phyloP scores from a whole-genome alignment of 2,329 filamentous ascomycete species.

The Cercospora berteroae region DNA sequence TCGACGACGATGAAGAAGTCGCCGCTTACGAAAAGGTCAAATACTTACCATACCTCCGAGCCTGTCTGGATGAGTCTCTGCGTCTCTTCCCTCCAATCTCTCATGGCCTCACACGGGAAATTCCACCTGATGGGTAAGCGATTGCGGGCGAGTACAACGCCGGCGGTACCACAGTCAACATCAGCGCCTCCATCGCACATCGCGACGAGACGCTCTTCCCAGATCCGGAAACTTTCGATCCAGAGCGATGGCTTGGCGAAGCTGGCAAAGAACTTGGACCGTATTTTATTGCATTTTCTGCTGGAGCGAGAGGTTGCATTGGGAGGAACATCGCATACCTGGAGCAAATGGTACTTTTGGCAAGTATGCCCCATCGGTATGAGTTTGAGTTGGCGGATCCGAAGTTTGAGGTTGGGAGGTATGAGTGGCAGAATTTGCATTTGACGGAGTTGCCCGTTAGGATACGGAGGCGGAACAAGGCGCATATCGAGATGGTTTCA shows the following conservation, averaged over 20 bases:
- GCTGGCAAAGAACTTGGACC: constrained; percentile 20
- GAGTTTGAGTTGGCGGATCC: constrained; percentile 40
- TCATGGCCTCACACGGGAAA: constrained; percentile 20
- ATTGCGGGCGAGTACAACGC: constrained; percentile 19
- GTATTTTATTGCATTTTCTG: constrained; percentile 36
- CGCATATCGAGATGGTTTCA: background rate
- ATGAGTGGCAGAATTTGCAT: constrained; percentile 42
- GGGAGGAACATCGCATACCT: constrained; percentile 36
- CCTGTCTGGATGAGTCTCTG: constrained; percentile 22
- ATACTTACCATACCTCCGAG: constrained; percentile 27
- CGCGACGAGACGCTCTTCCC: constrained; percentile 37
- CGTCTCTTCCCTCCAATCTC: constrained; percentile 24
- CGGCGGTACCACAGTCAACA: constrained; percentile 22
- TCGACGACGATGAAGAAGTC: constrained; percentile 49
- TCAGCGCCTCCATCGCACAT: constrained; percentile 23
- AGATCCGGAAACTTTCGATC: constrained; percentile 21
- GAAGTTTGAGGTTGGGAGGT: constrained; percentile 37
- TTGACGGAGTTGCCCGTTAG: constrained; percentile 42
- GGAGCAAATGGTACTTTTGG: constrained; percentile 31
- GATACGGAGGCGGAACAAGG: constrained; percentile 36
- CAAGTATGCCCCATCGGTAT: constrained; percentile 40
- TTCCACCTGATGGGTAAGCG: constrained; percentile 21
- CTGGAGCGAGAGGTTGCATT: constrained; percentile 39
- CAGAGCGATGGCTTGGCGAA: constrained; percentile 27
- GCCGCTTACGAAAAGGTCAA: constrained; percentile 27